Evolutionary conservation across 768 basidiomycete species (phyloP), one percentile per base, ranked within the genome.

Genomic region (Suillus americanus): DNA sequence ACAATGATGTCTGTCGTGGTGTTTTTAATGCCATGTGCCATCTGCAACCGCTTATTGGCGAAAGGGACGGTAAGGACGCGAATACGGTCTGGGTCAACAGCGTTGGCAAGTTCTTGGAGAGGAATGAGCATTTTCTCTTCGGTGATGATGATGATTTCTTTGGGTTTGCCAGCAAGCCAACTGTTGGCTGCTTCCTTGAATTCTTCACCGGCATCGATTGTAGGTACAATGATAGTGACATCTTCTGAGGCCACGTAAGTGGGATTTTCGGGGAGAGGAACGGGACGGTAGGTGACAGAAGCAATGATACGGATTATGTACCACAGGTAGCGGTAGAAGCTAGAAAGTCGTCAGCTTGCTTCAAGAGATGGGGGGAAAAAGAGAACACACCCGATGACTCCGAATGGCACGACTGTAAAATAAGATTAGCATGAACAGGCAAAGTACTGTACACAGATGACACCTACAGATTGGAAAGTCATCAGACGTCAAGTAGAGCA

Each of bases 201-300:
- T 77, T 95, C 94, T 77, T 95, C 94, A 59, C 95, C 95, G 3
- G 95, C 94, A 74, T 97, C 95, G 72, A 97, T 96, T 66, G 94
- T 97, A 45, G 95, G 95, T 3, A 97, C 95, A 65, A 97, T 94
- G 74, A 97, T 96, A 48, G 95, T 97, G 68, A 97, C 95, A 80
- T 97, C 95, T 74, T 97, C 95, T 1, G 86, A 83, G 60, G 94
- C 91, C 71, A 92, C 80, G 74, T 96, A 97, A 25, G 94, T 96
- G 1, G 95, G 94, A 74, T 94, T 90, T 80, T 91, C 87, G 60
- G 95, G 95, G 16, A 95, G 79, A 1, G 94, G 94, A 54, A 97
- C 87, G n/a, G 94, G 94, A 65, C 88, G 85, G 80, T 96, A 96
- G 50, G 89, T 86, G 70, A 84, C 81, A 28, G 85, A 84, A n/a